Evolutionary conservation across 768 basidiomycete genomes (phyloP), one percentile per base, ranked within the genome.

Genomic region (Termitomyces sp.): DNA sequence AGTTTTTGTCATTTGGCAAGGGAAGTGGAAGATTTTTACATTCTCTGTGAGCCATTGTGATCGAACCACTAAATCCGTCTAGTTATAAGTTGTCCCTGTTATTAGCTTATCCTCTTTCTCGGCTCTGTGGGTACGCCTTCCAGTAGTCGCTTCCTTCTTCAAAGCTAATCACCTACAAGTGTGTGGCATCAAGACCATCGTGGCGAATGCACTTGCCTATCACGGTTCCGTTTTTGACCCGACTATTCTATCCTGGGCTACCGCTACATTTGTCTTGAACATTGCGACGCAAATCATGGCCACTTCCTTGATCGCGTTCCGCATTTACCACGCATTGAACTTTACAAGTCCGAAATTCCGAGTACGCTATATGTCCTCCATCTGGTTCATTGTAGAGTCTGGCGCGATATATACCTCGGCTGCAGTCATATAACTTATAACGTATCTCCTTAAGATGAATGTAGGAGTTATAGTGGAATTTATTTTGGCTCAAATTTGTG

Each of bases 391-490:
- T n/a, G 63, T 66, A 0, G 69, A 70, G 56, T 62, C 61, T 22
- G 69, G 69, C 18, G 64, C 65, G 36, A 55, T 70, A n/a, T 70
- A 68, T 52, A 67, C 69, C 7, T 57, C 65, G 32, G 67, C 64
- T 5, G 69, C 67, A 16, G 27, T 70, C 33, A 60, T 70, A 22
- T 67, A 70, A 30, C 40, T 70, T 12, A 60, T 68, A 24, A 68
- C 66, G 18, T 67, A 70, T 45, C 47, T 66, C 26, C 33, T 62
- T 24, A 61, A 63, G n/a, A 70, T 70, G 67, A 70, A 70, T 47
- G 67, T 67, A 3, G 66, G 68, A 22, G 68, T 70, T 12, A 68
- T 68, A 13, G 56, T 70, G 57, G 69, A 70, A 50, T 61, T 70
- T 30, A 66, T 66, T 46, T 57, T 68, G 12, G 59, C 58, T 32